Evolutionary conservation across 116 monocot genomes (phyloP).

Genomic region (Thalassia testudinum): DNA sequence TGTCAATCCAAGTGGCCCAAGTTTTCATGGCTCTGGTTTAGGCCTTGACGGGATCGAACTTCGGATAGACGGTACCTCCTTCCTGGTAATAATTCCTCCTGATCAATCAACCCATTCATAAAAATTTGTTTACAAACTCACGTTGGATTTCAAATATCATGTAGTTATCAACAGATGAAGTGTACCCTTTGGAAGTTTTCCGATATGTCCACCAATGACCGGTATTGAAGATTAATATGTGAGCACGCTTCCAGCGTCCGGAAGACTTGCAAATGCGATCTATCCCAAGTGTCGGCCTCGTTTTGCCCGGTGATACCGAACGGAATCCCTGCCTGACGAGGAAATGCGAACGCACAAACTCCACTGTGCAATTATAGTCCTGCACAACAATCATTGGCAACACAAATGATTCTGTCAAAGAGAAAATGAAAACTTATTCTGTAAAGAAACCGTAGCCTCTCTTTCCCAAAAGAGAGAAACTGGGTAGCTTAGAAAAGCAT

Average conservation of each 20-base stretch:
- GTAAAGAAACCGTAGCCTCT: too few species aligned
- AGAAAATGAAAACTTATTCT: too few species aligned
- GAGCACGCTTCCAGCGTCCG: conserved; percentile 57
- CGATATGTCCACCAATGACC: conserved; percentile 93
- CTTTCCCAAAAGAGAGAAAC: too few species aligned
- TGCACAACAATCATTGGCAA: too few species aligned
- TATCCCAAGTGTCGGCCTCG: conserved; percentile 50
- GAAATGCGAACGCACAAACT: conserved; percentile 76
- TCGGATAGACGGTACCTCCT: conserved; percentile 54
- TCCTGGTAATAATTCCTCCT: conserved; percentile 85
- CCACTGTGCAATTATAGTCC: conserved; percentile 68
- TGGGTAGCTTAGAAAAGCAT: too few species aligned
- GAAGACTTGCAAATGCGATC: conserved; percentile 73
- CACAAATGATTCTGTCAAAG: too few species aligned
- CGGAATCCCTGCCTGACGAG: conserved; percentile 59
- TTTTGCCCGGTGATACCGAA: conserved; percentile 25
- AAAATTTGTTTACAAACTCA: neutral
- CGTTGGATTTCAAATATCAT: neutral
- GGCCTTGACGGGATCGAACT: conserved; percentile 71
- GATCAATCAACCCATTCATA: conserved; percentile 1
- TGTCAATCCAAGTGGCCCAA: conserved; percentile 85
- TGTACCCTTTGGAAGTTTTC: conserved; percentile 76
- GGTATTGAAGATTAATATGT: conserved; percentile 73
- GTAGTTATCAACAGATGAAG: neutral
- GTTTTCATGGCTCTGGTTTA: conserved; percentile 63